Evolutionary conservation across 306 rosid species (phyloP), one percentile per base, ranked within the genome.

Genomic region (Castanopsis chinensis): DNA sequence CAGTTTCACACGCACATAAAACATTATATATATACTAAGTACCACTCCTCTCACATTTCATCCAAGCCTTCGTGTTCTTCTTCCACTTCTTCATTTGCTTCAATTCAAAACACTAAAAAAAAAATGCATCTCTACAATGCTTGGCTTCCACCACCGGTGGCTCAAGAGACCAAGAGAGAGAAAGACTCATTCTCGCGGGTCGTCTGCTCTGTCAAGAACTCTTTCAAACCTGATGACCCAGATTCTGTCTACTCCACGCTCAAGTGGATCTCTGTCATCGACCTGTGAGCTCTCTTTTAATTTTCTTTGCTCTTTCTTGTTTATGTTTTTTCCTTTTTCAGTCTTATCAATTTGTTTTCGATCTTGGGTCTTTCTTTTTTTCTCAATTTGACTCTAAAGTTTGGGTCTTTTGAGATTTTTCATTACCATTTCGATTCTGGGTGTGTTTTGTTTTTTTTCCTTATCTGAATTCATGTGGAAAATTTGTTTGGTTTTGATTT

Each of bases 91-190:
- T 27, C 13, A 7, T 33, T 19, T 35, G 53, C 53, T 18, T 35
- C 17, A 2, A 19, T 18, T 35, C 17, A 2, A 19, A 9, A 9
- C 19, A 4, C 45, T 30, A 18, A 18, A 19, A 32, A 19, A 32
- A 13, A 5, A 33, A 90, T 95, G 99, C 99, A 95, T 91, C 98
- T 93, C 76, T 90, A 93, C 88, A 95, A 95, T 91, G 99, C 94
- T 72, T 95, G 98, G 98, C 92, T 95, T 23, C 99, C 99, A 4
- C 94, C 97, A 64, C 99, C 99, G 11, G 96, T 95, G 74, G 98
- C 94, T 10, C 82, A 87, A 7, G 89, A 85, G 53, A 84, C 98
- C 72, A 77, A 73, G 74, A 86, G 74, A 28, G 99, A 95, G 88
- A 65, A 74, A 54, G 94, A 95, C 12, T 93, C 99, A 33, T 95